Evolutionary conservation across 169 alveolate genomes (phyloP).

Genomic region (Plasmodium gonderi): DNA sequence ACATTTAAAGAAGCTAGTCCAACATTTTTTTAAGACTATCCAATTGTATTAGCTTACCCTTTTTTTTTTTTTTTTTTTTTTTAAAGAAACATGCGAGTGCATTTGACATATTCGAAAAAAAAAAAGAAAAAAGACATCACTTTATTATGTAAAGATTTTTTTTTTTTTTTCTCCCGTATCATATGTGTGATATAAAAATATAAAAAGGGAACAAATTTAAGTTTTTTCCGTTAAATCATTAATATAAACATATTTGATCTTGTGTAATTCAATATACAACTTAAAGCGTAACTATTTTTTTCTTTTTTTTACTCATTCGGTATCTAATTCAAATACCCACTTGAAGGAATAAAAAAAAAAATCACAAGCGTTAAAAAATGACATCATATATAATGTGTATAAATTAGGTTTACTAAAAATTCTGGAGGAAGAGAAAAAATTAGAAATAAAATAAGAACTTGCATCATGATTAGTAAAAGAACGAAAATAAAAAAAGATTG

Average conservation of each 20-base stretch:
- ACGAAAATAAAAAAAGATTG: background rate
- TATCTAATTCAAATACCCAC: too few relatives aligned
- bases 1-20: too few relatives aligned
- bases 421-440: too few relatives aligned
- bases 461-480: background rate
- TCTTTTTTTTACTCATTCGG: background rate
- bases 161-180: background rate
- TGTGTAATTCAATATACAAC: background rate
- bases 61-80: slow-evolving; percentile 1
- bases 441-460: background rate
- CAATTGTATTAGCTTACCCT: background rate
- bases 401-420: too few relatives aligned
- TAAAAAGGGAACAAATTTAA: background rate
- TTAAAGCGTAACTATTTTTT: background rate
- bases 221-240: background rate
- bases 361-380: too few relatives aligned
- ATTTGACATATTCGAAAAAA: background rate
- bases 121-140: background rate
- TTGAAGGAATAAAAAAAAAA: background rate
- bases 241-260: background rate
- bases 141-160: background rate
- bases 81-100: slow-evolving; percentile 8
- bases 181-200: background rate
- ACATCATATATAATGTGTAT: too few relatives aligned
- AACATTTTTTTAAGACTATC: too few relatives aligned